Conservation (phyloP, 495 filamentous ascomycete species). For the Aspergillus sclerotiicarbonarius region DNA sequence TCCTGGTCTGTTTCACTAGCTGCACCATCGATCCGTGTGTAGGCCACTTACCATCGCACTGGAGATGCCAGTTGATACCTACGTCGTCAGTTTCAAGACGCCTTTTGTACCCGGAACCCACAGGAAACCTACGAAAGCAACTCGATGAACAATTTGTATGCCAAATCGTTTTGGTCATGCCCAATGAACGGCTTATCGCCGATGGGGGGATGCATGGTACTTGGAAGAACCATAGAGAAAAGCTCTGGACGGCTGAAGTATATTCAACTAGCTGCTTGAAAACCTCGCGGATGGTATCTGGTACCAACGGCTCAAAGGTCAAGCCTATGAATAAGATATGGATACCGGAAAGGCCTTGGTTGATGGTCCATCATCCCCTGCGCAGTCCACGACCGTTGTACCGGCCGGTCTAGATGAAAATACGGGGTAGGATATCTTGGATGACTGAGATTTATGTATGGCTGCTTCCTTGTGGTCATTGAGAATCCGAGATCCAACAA, state of each 20-base stretch:
- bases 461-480: neutral
- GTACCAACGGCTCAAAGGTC: neutral
- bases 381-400: neutral
- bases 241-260: neutral
- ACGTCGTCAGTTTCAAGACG: slow-evolving; percentile 5
- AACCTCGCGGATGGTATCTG: no score
- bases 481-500: neutral
- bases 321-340: neutral
- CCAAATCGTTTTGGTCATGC: slow-evolving; percentile 7
- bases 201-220: neutral
- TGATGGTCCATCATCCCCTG: neutral
- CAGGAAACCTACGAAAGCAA: slow-evolving; percentile 23
- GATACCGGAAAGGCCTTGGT: neutral
- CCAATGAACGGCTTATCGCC: neutral
- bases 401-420: neutral
- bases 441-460: neutral
- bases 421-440: neutral
- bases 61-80: slow-evolving; percentile 95
- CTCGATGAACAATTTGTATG: slow-evolving; percentile 24
- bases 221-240: neutral
- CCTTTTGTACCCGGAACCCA: neutral
- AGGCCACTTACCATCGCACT: slow-evolving; percentile 65
- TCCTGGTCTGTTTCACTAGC: slow-evolving; percentile 35
- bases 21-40: neutral
- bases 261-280: neutral